These are phyloP conservation scores for Blastomyces emzantsi DNA, from an alignment of 2,329 filamentous ascomycete species.

Conservation along the genomic window DNA sequence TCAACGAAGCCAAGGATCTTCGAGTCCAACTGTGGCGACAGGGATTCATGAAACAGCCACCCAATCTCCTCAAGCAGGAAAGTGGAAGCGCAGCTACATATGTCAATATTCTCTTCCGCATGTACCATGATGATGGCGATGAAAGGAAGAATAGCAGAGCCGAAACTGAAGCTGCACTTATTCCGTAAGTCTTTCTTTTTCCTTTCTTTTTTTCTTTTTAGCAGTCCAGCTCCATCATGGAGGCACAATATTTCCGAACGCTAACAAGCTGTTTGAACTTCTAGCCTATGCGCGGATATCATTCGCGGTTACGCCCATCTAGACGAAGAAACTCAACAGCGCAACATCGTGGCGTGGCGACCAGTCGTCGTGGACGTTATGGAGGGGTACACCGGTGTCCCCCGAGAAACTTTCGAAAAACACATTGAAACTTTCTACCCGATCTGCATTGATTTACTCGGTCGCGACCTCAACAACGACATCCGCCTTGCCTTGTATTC, in stretches of 20 bases:
- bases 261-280: constrained; percentile 18
- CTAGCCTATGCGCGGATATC: constrained; percentile 79
- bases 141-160: constrained; percentile 70
- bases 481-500: constrained; percentile 68
- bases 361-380: constrained; percentile 95
- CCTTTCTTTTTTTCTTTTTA: background rate
- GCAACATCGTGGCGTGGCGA: constrained; percentile 94
- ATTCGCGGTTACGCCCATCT: constrained; percentile 74
- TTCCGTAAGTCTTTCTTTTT: constrained; percentile 51
- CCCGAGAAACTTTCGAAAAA: constrained; percentile 65
- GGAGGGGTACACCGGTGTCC: constrained; percentile 83
- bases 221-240: background rate
- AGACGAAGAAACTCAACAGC: constrained; percentile 92
- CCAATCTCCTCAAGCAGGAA: constrained; percentile 96
- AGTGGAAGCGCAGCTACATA: constrained; percentile 88
- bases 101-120: constrained; percentile 87
- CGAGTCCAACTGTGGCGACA: constrained; percentile 92
- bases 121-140: constrained; percentile 85
- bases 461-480: constrained; percentile 71
- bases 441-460: constrained; percentile 70
- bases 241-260: background rate
- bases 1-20: constrained; percentile 96
- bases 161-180: constrained; percentile 83
- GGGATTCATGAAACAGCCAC: constrained; percentile 99
- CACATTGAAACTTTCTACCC: constrained; percentile 81